Evolutionary conservation across 108 stramenopile genomes (phyloP), one percentile per base, ranked within the genome.

Genomic region (Stephanodiscus triporus): DNA sequence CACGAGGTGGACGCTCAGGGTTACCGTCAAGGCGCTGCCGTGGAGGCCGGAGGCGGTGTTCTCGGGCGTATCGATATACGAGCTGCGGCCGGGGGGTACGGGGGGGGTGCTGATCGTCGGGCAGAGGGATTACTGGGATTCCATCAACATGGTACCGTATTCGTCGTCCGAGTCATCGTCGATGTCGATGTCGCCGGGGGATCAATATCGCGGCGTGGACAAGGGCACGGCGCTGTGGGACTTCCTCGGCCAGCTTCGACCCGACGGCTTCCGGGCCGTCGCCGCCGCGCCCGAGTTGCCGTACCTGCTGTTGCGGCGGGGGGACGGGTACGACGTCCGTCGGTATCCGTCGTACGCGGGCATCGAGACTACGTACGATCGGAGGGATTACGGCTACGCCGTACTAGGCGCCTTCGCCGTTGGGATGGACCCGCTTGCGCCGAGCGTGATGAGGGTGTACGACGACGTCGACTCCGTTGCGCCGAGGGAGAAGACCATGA

Each of bases 61-160:
- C 74, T 91, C 93, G 11, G 97, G 97, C n/a, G 80, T 98, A 29
- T 93, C 91, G n/a, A 91, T 89, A 5, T 98, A 98, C 74, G 77
- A 89, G 54, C 83, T 97, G 0, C 63, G 80, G 70, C 66, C 74
- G 14, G 85, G 82, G 51, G 87, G 81, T 9, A 40, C 65, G 10
- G 73, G 84, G 59, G 91, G 91, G 36, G 84, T 93, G 16, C 53
- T 71, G 17, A 85, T 96, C 34, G 50, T 67, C 22, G 82, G 83
- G 23, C 97, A 98, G 82, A 86, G 68, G 24, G 97, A 98, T 83
- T 98, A 90, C 73, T 98, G 97, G 97, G 97, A 98, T 73, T 89
- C 87, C 13, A 94, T 98, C 82, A 96, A 98, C 64, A 81, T 97
- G 27, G 38, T 57, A 59, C 55, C 70, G 0, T 50, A 67, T 7